phyloP scores from a whole-genome alignment of 2,329 filamentous ascomycete genomes.

The Teratosphaeria epicoccoides region DNA sequence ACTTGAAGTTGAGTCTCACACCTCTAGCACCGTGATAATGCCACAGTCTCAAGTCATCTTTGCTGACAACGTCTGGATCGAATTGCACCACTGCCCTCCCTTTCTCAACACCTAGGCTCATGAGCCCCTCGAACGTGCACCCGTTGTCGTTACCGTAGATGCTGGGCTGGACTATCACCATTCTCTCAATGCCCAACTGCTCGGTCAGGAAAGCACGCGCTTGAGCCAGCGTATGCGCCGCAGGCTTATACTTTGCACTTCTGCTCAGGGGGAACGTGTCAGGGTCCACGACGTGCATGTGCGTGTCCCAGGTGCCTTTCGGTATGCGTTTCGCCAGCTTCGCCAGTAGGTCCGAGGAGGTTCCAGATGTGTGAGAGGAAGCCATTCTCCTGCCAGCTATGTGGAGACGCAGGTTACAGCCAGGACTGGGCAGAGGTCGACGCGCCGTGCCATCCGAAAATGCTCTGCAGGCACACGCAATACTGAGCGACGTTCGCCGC shows the following conservation, averaged over 20 bases:
- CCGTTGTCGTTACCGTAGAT: constrained; percentile 53
- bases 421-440: not conserved
- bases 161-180: constrained; percentile 50
- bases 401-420: not conserved
- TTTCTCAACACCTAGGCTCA: constrained; percentile 37
- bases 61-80: constrained; percentile 35
- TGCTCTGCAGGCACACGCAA: too few relatives aligned
- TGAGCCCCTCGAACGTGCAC: constrained; percentile 46
- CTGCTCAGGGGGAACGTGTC: constrained; percentile 38
- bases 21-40: constrained; percentile 49
- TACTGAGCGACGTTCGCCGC: too few relatives aligned
- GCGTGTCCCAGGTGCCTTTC: constrained; percentile 46
- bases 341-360: constrained; percentile 3
- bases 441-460: not conserved
- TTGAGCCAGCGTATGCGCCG: constrained; percentile 39
- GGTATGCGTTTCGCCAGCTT: constrained; percentile 27
- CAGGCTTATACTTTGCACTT: constrained; percentile 43
- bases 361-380: not conserved
- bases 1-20: constrained; percentile 50
- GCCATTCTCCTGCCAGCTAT: not conserved
- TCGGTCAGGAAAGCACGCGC: constrained; percentile 42
- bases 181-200: constrained; percentile 40
- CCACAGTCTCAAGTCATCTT: constrained; percentile 40
- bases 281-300: constrained; percentile 54
- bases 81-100: constrained; percentile 49